Conservation (phyloP, 2,329 filamentous ascomycete genomes). For the Colletotrichum destructivum region DNA sequence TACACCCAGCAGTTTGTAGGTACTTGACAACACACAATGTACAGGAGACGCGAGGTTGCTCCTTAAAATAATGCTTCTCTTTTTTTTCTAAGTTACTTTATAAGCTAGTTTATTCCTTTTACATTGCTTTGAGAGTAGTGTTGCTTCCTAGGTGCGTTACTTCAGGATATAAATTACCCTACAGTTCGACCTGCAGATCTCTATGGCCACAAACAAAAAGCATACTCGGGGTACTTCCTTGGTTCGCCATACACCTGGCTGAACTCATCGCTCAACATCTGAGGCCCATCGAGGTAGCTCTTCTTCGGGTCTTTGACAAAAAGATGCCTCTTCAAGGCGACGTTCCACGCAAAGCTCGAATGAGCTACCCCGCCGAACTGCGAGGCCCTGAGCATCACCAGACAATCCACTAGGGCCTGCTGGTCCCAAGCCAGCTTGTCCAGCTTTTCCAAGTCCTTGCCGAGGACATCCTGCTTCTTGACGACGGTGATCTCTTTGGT, state of each 20-base stretch:
- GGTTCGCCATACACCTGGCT: slow-evolving; percentile 31
- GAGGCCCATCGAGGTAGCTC: slow-evolving; percentile 18
- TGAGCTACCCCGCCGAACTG: slow-evolving; percentile 52
- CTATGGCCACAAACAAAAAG: slow-evolving; percentile 31
- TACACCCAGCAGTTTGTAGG: too few species aligned
- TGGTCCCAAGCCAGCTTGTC: slow-evolving; percentile 50
- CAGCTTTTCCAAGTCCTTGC: slow-evolving; percentile 41
- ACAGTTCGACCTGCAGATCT: not conserved
- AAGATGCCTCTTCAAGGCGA: slow-evolving; percentile 50
- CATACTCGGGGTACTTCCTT: slow-evolving; percentile 28
- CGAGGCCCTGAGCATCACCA: slow-evolving; percentile 51
- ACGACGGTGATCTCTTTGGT: slow-evolving; percentile 46
- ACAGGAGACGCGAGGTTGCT: too few species aligned
- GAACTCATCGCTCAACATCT: slow-evolving; percentile 35
- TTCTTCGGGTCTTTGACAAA: slow-evolving; percentile 8
- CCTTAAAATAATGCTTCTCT: too few species aligned
- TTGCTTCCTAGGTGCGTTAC: too few species aligned
- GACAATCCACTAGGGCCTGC: slow-evolving; percentile 51
- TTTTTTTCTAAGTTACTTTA: too few species aligned
- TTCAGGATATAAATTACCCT: too few species aligned
- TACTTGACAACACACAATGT: too few species aligned
- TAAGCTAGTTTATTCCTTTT: too few species aligned
- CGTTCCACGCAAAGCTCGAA: slow-evolving; percentile 53
- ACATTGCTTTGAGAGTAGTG: too few species aligned
- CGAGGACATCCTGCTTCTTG: slow-evolving; percentile 51